phyloP scores from a whole-genome alignment of 768 basidiomycete species.

The Glaciozyma martinii region DNA sequence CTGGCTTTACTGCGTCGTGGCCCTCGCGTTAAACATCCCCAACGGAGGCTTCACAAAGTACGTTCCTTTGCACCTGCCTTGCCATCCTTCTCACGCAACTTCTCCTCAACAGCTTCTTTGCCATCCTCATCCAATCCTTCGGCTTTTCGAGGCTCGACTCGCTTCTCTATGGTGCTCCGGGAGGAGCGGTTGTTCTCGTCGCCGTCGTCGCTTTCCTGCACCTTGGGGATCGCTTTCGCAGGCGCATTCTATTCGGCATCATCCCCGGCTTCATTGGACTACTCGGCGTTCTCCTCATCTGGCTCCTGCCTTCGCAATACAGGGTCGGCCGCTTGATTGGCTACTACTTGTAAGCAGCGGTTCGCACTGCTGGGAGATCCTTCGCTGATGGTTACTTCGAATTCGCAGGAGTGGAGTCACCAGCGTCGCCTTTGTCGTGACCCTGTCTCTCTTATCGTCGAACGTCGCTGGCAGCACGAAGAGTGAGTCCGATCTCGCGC shows the following conservation, averaged over 20 bases:
- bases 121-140: constrained; percentile 18
- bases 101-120: constrained; percentile 16
- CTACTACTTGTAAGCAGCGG: constrained; percentile 28
- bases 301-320: constrained; percentile 9
- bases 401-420: constrained; percentile 1
- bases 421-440: constrained; percentile 20
- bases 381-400: background rate
- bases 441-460: constrained; percentile 23
- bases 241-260: constrained; percentile 12
- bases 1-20: constrained; percentile 20
- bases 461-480: constrained; percentile 28
- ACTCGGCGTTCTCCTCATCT: constrained; percentile 22
- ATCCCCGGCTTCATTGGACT: background rate
- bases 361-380: too few species aligned
- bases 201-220: constrained; percentile 13
- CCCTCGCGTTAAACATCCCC: constrained; percentile 13
- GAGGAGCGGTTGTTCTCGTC: constrained; percentile 2
- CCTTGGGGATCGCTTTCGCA: constrained; percentile 5
- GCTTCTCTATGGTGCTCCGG: constrained; percentile 13
- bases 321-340: constrained; percentile 21
- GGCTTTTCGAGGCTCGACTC: constrained; percentile 13
- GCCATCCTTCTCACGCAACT: background rate
- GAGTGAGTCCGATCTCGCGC: background rate
- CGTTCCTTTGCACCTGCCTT: background rate
- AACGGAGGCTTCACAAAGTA: constrained; percentile 14